These are phyloP conservation scores for Stenogyne calaminthoides DNA, from an alignment of 305 asterid genomes.

Conservation along the genomic window DNA sequence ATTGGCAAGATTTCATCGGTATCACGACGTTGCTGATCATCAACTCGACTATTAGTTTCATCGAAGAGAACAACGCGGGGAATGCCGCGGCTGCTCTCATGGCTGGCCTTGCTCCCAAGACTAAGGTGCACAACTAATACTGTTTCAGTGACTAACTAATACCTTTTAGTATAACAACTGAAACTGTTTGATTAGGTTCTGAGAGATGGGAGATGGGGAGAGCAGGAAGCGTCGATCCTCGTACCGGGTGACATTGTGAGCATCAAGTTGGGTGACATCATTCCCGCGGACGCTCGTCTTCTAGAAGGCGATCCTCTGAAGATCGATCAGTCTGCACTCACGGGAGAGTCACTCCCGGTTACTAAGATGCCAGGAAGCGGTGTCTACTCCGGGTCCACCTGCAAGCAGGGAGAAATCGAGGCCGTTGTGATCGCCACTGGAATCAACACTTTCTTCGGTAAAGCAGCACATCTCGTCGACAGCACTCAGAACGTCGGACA, in stretches of 20 bases:
- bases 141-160: no score
- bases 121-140: conserved; percentile 36
- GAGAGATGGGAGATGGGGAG: conserved; percentile 66
- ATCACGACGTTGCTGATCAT: conserved; percentile 59
- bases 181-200: conserved; percentile 39
- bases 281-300: conserved; percentile 63
- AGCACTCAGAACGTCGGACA: conserved; percentile 89
- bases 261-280: conserved; percentile 61
- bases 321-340: conserved; percentile 89
- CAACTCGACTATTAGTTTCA: conserved; percentile 86
- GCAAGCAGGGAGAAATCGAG: conserved; percentile 95
- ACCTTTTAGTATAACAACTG: no score
- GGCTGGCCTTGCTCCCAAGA: conserved; percentile 94
- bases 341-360: conserved; percentile 90
- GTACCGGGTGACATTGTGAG: conserved; percentile 65
- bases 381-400: conserved; percentile 89
- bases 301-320: conserved; percentile 65
- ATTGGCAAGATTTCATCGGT: conserved; percentile 89
- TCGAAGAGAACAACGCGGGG: conserved; percentile 92
- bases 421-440: conserved; percentile 95
- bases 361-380: conserved; percentile 67
- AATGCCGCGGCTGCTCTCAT: conserved; percentile 87
- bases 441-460: conserved; percentile 88
- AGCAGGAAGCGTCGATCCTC: conserved; percentile 57
- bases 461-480: conserved; percentile 94